Percentiles rank a stretch among this genome's conserved stretches.
Conservation (phyloP, 176 grass and related monocot species). For the Pharus latifolius region DNA sequence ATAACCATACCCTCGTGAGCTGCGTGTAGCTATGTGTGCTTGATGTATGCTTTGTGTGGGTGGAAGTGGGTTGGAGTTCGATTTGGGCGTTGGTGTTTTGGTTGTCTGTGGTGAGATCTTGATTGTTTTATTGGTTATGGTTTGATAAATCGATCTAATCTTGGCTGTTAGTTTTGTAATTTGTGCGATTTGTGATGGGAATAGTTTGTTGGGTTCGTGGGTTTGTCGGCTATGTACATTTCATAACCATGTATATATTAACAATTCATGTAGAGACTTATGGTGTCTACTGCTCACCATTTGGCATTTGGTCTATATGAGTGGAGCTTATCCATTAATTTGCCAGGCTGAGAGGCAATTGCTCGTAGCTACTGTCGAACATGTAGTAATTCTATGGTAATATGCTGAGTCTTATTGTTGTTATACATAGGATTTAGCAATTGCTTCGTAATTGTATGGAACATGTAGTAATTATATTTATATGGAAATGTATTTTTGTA, state of each 20-base stretch:
- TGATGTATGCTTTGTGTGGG: background rate
- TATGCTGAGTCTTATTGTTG: background rate
- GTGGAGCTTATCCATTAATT: background rate
- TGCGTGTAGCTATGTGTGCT: background rate
- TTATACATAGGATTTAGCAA: background rate
- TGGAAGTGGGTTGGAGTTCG: background rate
- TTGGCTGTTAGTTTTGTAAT: background rate
- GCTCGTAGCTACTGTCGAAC: background rate
- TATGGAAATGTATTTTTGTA: too few relatives aligned
- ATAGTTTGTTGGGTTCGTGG: background rate
- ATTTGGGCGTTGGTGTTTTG: too few relatives aligned
- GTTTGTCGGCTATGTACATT: background rate
- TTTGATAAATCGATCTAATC: background rate
- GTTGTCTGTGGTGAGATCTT: background rate
- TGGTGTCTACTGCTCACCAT: too few relatives aligned
- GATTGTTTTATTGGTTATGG: background rate
- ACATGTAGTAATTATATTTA: too few relatives aligned
- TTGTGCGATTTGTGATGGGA: background rate
- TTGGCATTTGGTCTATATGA: background rate
- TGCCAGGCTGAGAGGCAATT: background rate
- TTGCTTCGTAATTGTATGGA: too few relatives aligned
- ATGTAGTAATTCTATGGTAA: background rate
- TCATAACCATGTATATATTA: background rate
- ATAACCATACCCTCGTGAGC: background rate
- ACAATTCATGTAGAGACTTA: background rate